phyloP scores from a whole-genome alignment of 495 filamentous ascomycete genomes.

The Letharia lupina region DNA sequence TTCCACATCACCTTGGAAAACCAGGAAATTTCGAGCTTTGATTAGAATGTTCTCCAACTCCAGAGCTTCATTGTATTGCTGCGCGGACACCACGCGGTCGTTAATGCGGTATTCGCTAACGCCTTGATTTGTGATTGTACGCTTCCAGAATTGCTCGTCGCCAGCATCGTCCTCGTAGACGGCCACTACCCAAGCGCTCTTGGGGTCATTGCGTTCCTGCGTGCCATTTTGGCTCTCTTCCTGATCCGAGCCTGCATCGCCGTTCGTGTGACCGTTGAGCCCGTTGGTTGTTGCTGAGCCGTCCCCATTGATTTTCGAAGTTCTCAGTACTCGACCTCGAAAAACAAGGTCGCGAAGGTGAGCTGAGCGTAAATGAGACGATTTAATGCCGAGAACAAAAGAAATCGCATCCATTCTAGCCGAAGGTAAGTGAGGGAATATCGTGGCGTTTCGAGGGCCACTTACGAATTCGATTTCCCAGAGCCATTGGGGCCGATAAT shows the following conservation, averaged over 20 bases:
- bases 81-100: slow-evolving; percentile 75
- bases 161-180: slow-evolving; percentile 97
- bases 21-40: slow-evolving; percentile 94
- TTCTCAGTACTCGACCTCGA: slow-evolving; percentile 86
- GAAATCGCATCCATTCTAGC: slow-evolving; percentile 97
- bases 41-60: slow-evolving; percentile 95
- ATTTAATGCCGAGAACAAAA: slow-evolving; percentile 97
- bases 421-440: slow-evolving; percentile 24
- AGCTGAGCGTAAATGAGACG: slow-evolving; percentile 89
- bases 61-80: slow-evolving; percentile 87
- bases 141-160: slow-evolving; percentile 92
- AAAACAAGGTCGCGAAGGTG: slow-evolving; percentile 93
- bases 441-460: background rate
- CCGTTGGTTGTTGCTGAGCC: slow-evolving; percentile 54
- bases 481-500: slow-evolving; percentile 99
- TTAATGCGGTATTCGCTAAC: slow-evolving; percentile 96
- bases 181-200: slow-evolving; percentile 96
- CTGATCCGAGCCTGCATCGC: slow-evolving; percentile 42
- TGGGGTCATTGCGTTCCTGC: slow-evolving; percentile 62
- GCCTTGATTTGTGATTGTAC: slow-evolving; percentile 79
- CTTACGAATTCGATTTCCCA: slow-evolving; percentile 98
- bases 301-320: slow-evolving; percentile 81
- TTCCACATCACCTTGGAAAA: slow-evolving; percentile 98
- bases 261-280: slow-evolving; percentile 41
- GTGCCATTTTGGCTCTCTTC: slow-evolving; percentile 41